These are phyloP conservation scores for Pythium phragmiticola DNA, from an alignment of 352 stramenopile species.

Conservation along the genomic window DNA sequence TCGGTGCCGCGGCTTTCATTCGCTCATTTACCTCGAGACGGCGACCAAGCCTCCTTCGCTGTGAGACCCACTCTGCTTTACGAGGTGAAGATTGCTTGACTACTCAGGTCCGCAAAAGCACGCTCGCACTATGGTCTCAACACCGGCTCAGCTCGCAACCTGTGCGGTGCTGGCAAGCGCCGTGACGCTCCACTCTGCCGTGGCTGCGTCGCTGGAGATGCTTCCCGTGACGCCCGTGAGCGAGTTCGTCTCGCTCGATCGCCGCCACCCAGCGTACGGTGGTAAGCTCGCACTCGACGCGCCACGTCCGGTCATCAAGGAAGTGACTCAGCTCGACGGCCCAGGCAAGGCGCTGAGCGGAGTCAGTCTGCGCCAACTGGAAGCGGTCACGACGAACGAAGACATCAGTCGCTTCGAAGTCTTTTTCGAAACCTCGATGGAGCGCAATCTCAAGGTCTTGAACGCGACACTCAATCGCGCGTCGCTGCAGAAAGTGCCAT, in stretches of 20 bases:
- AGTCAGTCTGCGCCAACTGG: neutral
- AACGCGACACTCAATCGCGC: conserved; percentile 2
- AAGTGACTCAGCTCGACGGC: neutral
- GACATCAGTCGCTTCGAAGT: conserved; percentile 1
- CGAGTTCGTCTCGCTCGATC: conserved; percentile 3
- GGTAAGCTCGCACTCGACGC: conserved; percentile 2
- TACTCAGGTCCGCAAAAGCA: neutral
- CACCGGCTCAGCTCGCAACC: neutral
- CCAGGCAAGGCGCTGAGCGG: too few relatives aligned
- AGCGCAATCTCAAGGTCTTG: conserved; percentile 6
- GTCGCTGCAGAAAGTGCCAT: conserved; percentile 20
- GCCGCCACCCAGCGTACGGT: neutral
- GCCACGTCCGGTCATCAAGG: conserved; percentile 6
- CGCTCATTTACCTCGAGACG: conserved; percentile 4
- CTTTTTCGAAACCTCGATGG: neutral
- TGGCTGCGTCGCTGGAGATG: neutral
- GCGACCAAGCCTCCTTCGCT: neutral
- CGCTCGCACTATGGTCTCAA: conserved; percentile 4
- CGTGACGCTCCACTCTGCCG: conserved; percentile 3
- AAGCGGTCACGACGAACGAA: conserved; percentile 3
- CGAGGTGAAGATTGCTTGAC: neutral
- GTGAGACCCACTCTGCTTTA: neutral
- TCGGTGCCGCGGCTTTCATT: neutral
- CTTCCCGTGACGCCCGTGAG: neutral
- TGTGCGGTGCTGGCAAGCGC: conserved; percentile 3